Evolutionary conservation across 78 protist genomes (phyloP), one percentile per base, ranked within the genome.

Genomic region (Bigelowiella natans): DNA sequence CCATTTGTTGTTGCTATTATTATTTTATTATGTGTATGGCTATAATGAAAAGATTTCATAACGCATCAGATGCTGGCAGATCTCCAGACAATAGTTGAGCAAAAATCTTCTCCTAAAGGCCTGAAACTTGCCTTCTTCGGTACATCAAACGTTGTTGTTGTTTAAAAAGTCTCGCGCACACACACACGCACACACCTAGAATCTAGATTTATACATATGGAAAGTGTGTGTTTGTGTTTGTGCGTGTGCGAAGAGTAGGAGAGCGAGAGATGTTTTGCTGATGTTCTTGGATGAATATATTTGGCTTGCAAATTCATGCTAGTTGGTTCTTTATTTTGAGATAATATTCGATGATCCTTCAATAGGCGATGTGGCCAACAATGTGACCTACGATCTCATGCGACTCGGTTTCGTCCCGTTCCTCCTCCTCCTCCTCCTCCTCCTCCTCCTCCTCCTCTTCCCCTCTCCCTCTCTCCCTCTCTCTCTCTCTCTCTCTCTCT

Each of bases 371-470:
- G 26, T 11, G 37, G 90, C 83, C 38, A 94, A 94, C 92, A 94
- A 94, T 85, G 94, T 94, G 63, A 94, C 94, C 2, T 95, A 95
- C 73, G 96, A 93, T 40, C 86, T 95, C 86, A 94, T 94, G 96
- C 73, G 96, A 18, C 28, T 18, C 11, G 82, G 82, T 26, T 26
- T n/a, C n/a, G n/a, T n/a, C n/a, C n/a, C n/a, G n/a, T n/a, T n/a
- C n/a, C n/a, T 51, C 7, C 7, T 18, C 73, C 34, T 51, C 7
- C 7, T 18, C 73, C 73, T 51, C 7, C 7, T 18, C 73, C 73
- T 51, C 7, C 34, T 26, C 18, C 73, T 51, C 7, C 7, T 18
- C 73, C 73, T 51, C 7, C 73, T 7, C 73, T 51, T 26, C 7
- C 73, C 73, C 73, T 51, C 7, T 26, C 73, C 73, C 73, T 51